phyloP scores from a whole-genome alignment of 2,329 filamentous ascomycete species.

The Huntiella decipiens region DNA sequence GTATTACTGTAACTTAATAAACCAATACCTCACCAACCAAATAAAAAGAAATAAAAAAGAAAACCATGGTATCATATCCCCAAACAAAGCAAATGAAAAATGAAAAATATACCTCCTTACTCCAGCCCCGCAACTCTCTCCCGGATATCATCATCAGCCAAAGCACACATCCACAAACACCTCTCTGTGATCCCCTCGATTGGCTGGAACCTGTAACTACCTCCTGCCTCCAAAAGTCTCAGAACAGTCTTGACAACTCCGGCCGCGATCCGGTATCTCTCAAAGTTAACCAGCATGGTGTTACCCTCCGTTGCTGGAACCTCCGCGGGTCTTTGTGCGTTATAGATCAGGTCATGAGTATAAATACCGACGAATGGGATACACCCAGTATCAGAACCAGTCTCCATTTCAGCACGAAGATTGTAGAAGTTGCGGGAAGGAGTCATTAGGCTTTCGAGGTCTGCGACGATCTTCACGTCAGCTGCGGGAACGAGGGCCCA shows the following conservation, averaged over 20 bases:
- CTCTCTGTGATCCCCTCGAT: slow-evolving; percentile 61
- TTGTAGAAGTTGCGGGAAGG: slow-evolving; percentile 62
- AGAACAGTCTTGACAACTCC: slow-evolving; percentile 62
- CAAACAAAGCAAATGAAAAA: not conserved
- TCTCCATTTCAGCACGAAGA: slow-evolving; percentile 63
- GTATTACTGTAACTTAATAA: not conserved
- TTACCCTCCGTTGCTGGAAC: slow-evolving; percentile 47
- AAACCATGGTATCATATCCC: not conserved
- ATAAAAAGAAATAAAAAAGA: slow-evolving; percentile 2
- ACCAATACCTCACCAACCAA: not conserved
- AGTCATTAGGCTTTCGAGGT: slow-evolving; percentile 55
- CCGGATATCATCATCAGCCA: slow-evolving; percentile 57
- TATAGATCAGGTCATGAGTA: slow-evolving; percentile 68
- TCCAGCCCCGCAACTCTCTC: slow-evolving; percentile 32
- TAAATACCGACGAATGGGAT: slow-evolving; percentile 74
- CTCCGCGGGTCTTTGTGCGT: slow-evolving; percentile 58
- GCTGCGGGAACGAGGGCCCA: slow-evolving; percentile 50
- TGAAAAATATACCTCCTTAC: slow-evolving; percentile 13
- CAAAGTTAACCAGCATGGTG: slow-evolving; percentile 63
- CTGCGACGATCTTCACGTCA: slow-evolving; percentile 46
- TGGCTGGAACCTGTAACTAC: slow-evolving; percentile 46
- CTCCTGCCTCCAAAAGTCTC: slow-evolving; percentile 57
- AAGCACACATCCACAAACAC: slow-evolving; percentile 68
- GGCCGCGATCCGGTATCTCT: slow-evolving; percentile 58
- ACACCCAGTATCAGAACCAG: slow-evolving; percentile 46